Percentiles rank a stretch among this genome's conserved stretches.
Evolutionary conservation across 805 yeast genomes (phyloP).

Genomic region (Hanseniaspora opuntiae): DNA sequence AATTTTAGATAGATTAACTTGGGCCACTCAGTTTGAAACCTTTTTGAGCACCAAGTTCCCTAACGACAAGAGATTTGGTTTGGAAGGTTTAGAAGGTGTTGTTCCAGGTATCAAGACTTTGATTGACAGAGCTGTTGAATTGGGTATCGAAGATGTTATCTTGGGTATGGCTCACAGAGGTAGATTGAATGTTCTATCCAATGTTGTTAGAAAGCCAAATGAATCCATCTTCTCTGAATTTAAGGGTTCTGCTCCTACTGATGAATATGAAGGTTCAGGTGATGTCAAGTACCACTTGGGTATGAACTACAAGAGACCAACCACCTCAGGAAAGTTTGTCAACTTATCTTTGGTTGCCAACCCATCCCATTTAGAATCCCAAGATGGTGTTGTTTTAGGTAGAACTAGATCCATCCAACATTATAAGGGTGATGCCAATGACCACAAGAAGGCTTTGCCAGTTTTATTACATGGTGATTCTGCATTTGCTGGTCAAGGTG

Average conservation of each 20-base stretch:
- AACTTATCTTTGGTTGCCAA: slow-evolving; percentile 93
- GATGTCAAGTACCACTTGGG: slow-evolving; percentile 98
- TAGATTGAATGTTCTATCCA: slow-evolving; percentile 90
- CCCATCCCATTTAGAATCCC: slow-evolving; percentile 98
- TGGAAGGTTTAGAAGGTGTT: slow-evolving; percentile 95
- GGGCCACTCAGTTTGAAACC: slow-evolving; percentile 90
- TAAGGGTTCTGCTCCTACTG: slow-evolving; percentile 68
- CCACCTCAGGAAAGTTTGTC: slow-evolving; percentile 93
- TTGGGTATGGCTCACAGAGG: slow-evolving; percentile 99
- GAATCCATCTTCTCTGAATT: slow-evolving; percentile 95
- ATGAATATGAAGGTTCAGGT: slow-evolving; percentile 78
- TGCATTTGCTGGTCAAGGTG: slow-evolving; percentile 98
- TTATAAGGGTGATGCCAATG: slow-evolving; percentile 74
- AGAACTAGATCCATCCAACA: slow-evolving; percentile 93
- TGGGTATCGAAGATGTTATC: slow-evolving; percentile 89
- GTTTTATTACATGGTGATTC: slow-evolving; percentile 97
- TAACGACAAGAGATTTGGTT: slow-evolving; percentile 94
- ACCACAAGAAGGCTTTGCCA: slow-evolving; percentile 74
- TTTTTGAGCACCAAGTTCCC: slow-evolving; percentile 93
- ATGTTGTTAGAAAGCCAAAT: slow-evolving; percentile 96
- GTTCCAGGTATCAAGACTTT: slow-evolving; percentile 94
- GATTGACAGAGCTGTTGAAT: slow-evolving; percentile 83
- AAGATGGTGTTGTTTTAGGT: slow-evolving; percentile 97
- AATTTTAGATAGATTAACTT: slow-evolving; percentile 86
- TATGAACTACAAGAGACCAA: slow-evolving; percentile 98